A percentile compares a stretch with the other conserved stretches of the same genome.
Evolutionary conservation across 2,329 filamentous ascomycete genomes (phyloP).

Genomic region (Gremmenia infestans): DNA sequence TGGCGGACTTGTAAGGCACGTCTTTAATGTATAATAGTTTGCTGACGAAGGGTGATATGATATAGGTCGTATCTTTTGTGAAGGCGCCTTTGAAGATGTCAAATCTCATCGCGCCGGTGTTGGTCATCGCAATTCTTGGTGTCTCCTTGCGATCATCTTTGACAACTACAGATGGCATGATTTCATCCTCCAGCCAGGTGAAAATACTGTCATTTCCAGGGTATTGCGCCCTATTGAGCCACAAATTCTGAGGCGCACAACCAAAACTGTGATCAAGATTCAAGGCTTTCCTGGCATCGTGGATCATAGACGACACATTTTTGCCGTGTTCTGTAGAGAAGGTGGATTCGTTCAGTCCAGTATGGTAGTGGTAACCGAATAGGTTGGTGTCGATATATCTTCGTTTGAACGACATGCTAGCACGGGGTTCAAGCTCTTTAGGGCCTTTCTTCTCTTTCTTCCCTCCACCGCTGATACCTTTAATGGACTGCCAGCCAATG

Average conservation of each 20-base stretch:
- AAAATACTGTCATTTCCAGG: conserved; percentile 72
- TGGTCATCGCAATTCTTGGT: conserved; percentile 69
- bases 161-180: conserved; percentile 64
- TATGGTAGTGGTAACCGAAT: conserved; percentile 77
- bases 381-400: conserved; percentile 94
- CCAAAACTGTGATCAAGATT: conserved; percentile 70
- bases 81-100: conserved; percentile 93
- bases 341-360: conserved; percentile 61
- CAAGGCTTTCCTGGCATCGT: conserved; percentile 62
- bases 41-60: conserved; percentile 83
- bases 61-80: conserved; percentile 79
- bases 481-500: conserved; percentile 85
- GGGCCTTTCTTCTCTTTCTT: conserved; percentile 24
- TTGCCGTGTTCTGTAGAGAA: conserved; percentile 74
- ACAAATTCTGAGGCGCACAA: conserved; percentile 76
- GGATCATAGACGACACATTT: conserved; percentile 66
- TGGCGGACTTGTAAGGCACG: conserved; percentile 73
- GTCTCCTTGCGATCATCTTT: conserved; percentile 53
- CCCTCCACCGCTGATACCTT: conserved; percentile 44
- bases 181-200: conserved; percentile 69
- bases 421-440: conserved; percentile 29
- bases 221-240: conserved; percentile 76
- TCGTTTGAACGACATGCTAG: conserved; percentile 59
- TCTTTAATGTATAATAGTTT: conserved; percentile 71
- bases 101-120: conserved; percentile 89